Base-by-base conservation (phyloP, 805 yeast species). In the Hanseniaspora pseudoguilliermondii region DNA sequence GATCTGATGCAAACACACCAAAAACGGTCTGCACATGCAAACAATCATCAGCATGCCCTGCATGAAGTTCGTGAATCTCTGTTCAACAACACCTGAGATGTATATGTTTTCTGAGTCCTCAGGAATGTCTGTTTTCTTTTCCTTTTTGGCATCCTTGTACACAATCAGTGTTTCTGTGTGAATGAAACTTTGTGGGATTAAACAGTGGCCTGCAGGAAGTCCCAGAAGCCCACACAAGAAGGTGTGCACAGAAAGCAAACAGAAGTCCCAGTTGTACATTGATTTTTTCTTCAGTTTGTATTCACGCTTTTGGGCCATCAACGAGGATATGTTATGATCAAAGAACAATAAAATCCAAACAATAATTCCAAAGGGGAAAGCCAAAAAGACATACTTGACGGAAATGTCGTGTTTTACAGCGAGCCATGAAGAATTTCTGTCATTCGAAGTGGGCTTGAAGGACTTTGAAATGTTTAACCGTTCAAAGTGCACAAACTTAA, bases 131-230 rank as follows among this genome's bases (percentile, higher is more conserved):
- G 41, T 38, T 43, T 21, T 51, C 60, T 35, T 65, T 64, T 16
- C 58, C 53, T 71, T 71, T 10, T 67, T 65, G 5, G 52, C 66
- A 65, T 52, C 76, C 75, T 59, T 75, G 75, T 38, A 55, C 3
- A 85, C 81, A 43, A 87, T 77, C 34, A 91, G 69, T 0, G 96
- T 80, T 43, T 77, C 78, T 0, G 97, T 89, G 63, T 91, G 98
- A 38, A 93, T 66, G 2, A 97, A 97, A 0, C 98, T 97, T 67
- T 91, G 98, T 1, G 98, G 98, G 46, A 91, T 91, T 35, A 91
- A 73, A 0, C 98, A 98, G 69, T 93, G 93, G 0, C 97, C 97
- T 2, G 97, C 89, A 0, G 97, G 98, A 2, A 93, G 75, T 0
- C 97, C 98, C 11, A 91, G 64, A 0, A 91, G 68, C 0, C 97